These are phyloP conservation scores for Pseudogymnoascus sp. DNA, from an alignment of 2,329 filamentous ascomycete species.

Conservation along the genomic window DNA sequence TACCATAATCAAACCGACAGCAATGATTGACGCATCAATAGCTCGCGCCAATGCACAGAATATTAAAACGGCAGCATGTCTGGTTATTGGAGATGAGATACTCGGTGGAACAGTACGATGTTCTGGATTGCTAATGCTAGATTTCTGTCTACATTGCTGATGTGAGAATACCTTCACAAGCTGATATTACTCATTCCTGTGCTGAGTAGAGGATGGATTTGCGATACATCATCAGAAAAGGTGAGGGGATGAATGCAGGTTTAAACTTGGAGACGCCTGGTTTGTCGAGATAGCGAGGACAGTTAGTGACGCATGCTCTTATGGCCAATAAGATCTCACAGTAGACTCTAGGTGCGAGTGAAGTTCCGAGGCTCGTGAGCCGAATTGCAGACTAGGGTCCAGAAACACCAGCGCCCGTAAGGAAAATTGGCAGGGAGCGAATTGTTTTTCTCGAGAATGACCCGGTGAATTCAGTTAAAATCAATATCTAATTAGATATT, in stretches of 20 bases:
- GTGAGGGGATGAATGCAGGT: slow-evolving; percentile 31
- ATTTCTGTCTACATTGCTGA: not conserved
- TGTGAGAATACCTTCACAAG: not conserved
- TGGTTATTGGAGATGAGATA: not conserved
- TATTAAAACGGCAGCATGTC: not conserved
- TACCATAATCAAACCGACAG: not conserved
- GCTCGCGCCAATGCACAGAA: not conserved
- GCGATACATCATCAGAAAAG: not conserved
- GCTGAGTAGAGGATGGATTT: not conserved
- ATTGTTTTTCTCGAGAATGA: not conserved
- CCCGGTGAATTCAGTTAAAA: not conserved
- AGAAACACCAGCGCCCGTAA: slow-evolving; percentile 11
- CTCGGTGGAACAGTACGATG: not conserved
- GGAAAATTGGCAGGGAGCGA: slow-evolving; percentile 9
- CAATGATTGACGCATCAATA: not conserved
- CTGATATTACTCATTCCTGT: not conserved
- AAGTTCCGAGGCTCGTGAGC: slow-evolving; percentile 29
- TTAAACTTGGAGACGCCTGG: slow-evolving; percentile 41
- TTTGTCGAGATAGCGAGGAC: slow-evolving; percentile 33
- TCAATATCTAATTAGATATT: not conserved
- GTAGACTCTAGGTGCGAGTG: slow-evolving; percentile 24
- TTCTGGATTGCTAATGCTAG: not conserved
- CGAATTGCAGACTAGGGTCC: not conserved
- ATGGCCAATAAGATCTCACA: slow-evolving; percentile 25
- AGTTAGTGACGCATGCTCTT: slow-evolving; percentile 19